These are phyloP conservation scores for Mycena capillaripes DNA, from an alignment of 768 basidiomycete genomes.

Conservation along the genomic window DNA sequence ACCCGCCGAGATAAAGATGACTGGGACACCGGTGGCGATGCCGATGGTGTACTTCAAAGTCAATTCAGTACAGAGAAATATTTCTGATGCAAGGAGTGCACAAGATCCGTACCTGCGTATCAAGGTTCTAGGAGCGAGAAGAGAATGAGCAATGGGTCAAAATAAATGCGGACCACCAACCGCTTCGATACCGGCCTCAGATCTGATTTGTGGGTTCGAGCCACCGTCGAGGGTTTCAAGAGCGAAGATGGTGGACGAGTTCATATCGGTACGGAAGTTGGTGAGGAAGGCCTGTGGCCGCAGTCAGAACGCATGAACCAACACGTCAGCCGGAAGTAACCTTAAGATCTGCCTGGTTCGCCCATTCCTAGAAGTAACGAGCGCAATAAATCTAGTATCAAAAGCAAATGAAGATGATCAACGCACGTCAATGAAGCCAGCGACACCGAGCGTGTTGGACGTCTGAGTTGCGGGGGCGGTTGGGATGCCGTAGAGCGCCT, in stretches of 20 bases:
- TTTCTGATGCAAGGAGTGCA: constrained; percentile 8
- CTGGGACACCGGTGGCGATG: constrained; percentile 48
- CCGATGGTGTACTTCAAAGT: constrained; percentile 51
- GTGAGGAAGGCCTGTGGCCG: constrained; percentile 39
- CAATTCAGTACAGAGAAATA: constrained; percentile 34
- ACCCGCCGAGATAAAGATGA: constrained; percentile 49
- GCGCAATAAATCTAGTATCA: neutral
- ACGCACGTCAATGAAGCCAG: constrained; percentile 36
- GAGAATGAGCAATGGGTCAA: no score
- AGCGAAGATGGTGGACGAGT: constrained; percentile 36
- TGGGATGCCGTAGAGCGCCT: constrained; percentile 43
- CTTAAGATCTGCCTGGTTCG: constrained; percentile 2
- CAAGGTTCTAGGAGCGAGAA: constrained; percentile 14
- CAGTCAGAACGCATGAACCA: constrained; percentile 32
- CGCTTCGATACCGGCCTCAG: constrained; percentile 41
- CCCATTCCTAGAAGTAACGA: neutral
- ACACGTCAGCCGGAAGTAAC: neutral
- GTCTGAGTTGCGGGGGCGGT: constrained; percentile 35
- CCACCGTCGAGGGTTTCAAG: constrained; percentile 43
- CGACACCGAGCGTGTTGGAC: constrained; percentile 37
- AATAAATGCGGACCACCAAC: constrained; percentile 32
- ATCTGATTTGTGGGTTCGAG: constrained; percentile 25
- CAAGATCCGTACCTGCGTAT: constrained; percentile 20
- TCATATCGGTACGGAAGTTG: constrained; percentile 37
- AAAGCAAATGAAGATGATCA: neutral